A percentile compares a stretch with the other conserved stretches of the same genome.
Conservation (phyloP, 2,329 filamentous ascomycete species). For the Ophiocordyceps camponoti-leonardi region DNA sequence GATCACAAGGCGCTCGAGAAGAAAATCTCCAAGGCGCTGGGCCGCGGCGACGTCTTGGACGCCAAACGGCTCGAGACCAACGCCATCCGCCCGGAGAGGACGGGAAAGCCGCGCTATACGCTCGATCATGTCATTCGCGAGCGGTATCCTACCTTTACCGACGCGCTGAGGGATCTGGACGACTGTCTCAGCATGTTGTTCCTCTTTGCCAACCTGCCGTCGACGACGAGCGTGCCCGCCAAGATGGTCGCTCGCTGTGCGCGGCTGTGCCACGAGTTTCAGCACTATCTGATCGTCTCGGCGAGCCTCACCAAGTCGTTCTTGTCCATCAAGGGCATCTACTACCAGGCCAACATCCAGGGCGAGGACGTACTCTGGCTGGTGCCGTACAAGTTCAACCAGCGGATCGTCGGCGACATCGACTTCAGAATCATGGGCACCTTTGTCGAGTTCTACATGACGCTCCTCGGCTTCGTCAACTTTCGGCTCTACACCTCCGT, state of each 20-base stretch:
- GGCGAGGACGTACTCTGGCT: conserved; percentile 96
- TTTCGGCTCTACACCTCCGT: conserved; percentile 84
- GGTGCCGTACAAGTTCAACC: conserved; percentile 95
- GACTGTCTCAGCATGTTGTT: conserved; percentile 95
- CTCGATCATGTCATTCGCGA: conserved; percentile 96
- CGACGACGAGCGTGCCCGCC: conserved; percentile 71
- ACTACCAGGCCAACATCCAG: conserved; percentile 95
- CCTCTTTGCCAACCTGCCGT: conserved; percentile 90
- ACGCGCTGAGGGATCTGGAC: conserved; percentile 85
- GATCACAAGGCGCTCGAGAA: conserved; percentile 94
- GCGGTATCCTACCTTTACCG: conserved; percentile 91
- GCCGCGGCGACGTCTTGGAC: conserved; percentile 78
- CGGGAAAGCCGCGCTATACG: conserved; percentile 73
- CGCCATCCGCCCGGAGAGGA: conserved; percentile 77
- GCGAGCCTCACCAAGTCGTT: conserved; percentile 91
- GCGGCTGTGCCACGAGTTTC: conserved; percentile 83
- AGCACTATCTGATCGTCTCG: conserved; percentile 91
- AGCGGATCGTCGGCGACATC: conserved; percentile 81
- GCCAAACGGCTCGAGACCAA: conserved; percentile 75
- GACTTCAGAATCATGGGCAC: conserved; percentile 99
- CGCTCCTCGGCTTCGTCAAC: conserved; percentile 87
- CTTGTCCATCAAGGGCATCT: conserved; percentile 96
- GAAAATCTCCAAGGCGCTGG: conserved; percentile 88
- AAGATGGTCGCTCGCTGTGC: conserved; percentile 96
- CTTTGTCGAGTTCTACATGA: conserved; percentile 98